Evolutionary conservation across 805 yeast genomes (phyloP).

Genomic region (Kodamaea jinghongensis): DNA sequence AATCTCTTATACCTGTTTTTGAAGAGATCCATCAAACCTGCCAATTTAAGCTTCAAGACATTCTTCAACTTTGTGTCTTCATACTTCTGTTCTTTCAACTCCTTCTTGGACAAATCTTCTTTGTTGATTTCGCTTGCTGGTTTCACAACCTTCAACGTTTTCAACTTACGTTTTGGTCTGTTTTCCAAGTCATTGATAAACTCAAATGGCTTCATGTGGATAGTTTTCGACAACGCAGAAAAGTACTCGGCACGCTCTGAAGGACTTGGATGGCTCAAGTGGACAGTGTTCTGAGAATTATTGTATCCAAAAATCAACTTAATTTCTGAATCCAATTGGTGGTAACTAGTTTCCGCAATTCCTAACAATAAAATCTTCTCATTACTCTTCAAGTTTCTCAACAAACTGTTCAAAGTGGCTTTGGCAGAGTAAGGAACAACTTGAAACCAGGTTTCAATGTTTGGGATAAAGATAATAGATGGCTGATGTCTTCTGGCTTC

Average conservation of each 20-base stretch:
- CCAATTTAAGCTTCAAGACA: constrained; percentile 76
- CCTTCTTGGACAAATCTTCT: constrained; percentile 32
- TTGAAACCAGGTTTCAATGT: constrained; percentile 70
- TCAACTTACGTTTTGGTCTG: constrained; percentile 49
- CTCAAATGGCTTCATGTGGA: constrained; percentile 66
- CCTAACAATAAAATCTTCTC: constrained; percentile 78
- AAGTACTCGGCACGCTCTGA: constrained; percentile 59
- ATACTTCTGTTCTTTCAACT: constrained; percentile 50
- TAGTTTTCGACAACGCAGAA: constrained; percentile 46
- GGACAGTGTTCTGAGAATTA: constrained; percentile 44
- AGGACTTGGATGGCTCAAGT: constrained; percentile 40
- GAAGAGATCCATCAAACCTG: constrained; percentile 86
- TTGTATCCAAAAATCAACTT: constrained; percentile 57
- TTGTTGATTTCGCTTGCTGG: constrained; percentile 20
- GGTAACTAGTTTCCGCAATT: constrained; percentile 51
- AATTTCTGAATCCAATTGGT: constrained; percentile 45
- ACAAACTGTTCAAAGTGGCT: constrained; percentile 66
- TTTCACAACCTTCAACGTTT: constrained; percentile 33
- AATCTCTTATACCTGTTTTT: constrained; percentile 85
- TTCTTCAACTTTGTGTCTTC: constrained; percentile 83
- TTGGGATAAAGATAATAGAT: constrained; percentile 78
- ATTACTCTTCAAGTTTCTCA: constrained; percentile 63
- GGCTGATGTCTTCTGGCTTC: constrained; percentile 92
- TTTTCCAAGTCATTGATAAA: constrained; percentile 63
- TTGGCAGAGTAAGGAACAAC: constrained; percentile 68